Evolutionary conservation across 2,329 filamentous ascomycete genomes (phyloP).

Genomic region (Ilyonectria sp.): DNA sequence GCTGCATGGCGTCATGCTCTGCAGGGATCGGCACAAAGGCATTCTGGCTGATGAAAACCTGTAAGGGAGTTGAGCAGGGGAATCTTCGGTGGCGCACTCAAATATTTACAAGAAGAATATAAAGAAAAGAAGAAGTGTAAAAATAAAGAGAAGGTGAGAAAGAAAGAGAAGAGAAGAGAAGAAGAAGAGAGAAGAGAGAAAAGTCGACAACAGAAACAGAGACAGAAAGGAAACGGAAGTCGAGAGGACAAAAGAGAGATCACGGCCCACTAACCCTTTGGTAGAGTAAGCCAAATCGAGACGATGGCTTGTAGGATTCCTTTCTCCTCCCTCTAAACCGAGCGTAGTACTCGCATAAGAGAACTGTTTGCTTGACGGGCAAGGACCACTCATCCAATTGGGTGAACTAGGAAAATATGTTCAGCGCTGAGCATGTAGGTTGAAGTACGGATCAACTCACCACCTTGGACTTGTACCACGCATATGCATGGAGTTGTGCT

Average conservation of each 20-base stretch:
- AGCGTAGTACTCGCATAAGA: conserved; percentile 69
- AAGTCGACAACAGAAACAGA: neutral
- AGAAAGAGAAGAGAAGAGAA: conserved; percentile 40
- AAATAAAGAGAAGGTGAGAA: conserved; percentile 37
- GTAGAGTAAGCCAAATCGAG: conserved; percentile 66
- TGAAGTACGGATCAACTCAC: conserved; percentile 57
- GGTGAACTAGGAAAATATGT: conserved; percentile 55
- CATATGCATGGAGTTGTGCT: conserved; percentile 66
- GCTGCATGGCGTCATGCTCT: conserved; percentile 49
- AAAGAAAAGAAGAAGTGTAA: conserved; percentile 51
- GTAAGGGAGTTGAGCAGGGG: conserved; percentile 51
- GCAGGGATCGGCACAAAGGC: conserved; percentile 43
- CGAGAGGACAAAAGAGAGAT: conserved; percentile 37
- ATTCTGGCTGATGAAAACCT: conserved; percentile 57
- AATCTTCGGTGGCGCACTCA: conserved; percentile 23
- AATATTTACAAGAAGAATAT: conserved; percentile 47
- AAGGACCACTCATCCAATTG: conserved; percentile 60
- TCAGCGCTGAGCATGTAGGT: conserved; percentile 35
- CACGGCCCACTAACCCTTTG: conserved; percentile 65
- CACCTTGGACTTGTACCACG: conserved; percentile 64
- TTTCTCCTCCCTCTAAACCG: conserved; percentile 68
- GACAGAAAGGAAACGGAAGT: conserved; percentile 14
- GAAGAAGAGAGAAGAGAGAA: conserved; percentile 12
- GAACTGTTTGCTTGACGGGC: conserved; percentile 67
- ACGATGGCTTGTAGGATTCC: conserved; percentile 63